Base-by-base conservation (phyloP, 495 filamentous ascomycete genomes). In the Paragyromitra xinjiangensis region DNA sequence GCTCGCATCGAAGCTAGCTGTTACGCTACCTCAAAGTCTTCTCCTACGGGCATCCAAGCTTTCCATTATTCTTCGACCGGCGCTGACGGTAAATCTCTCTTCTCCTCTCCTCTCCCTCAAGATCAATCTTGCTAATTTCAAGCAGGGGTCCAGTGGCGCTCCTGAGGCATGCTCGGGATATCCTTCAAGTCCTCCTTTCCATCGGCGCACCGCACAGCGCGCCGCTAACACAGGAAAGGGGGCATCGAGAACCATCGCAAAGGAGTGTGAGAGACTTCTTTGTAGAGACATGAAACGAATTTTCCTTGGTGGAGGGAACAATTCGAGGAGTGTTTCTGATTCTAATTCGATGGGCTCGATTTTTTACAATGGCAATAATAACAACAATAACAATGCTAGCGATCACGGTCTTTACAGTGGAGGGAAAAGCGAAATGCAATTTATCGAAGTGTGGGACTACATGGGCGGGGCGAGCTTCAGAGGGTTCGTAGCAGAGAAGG, bases 191-290 rank as follows among this genome's bases (percentile, higher is more conserved):
- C 82, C 79, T 44, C 79, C 81, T 70, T 81, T 71, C 69, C 24
- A 64, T 56, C 48, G 80, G 75, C 70, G 69, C 77, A 72, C 69
- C 42, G 61, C 29, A 53, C 65, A 51, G n/a, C 78, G 87, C 85
- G 80, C 76, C 56, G 42, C 48, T 48, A 58, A 58, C 50, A 72
- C 89, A 83, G 89, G 88, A 88, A 91, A 90, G 91, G 94, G 93
- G 92, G 94, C 94, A 89, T 89, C 92, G 91, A 90, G 93, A 85
- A 90, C 89, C 86, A 97, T 98, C 88, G 92, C 91, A 93, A 94
- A 90, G 93, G 93, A 97, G 93, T 96, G 94, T 98, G 94, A 97
- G 94, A 98, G 94, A 86, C 94, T 98, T 89, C 95, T 98, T 88
- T 98, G 94, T 88, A 92, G 94, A 89, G 92, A 89, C 87, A 89